phyloP scores from a whole-genome alignment of 108 stramenopile species.

The Cylindrotheca fusiformis region DNA sequence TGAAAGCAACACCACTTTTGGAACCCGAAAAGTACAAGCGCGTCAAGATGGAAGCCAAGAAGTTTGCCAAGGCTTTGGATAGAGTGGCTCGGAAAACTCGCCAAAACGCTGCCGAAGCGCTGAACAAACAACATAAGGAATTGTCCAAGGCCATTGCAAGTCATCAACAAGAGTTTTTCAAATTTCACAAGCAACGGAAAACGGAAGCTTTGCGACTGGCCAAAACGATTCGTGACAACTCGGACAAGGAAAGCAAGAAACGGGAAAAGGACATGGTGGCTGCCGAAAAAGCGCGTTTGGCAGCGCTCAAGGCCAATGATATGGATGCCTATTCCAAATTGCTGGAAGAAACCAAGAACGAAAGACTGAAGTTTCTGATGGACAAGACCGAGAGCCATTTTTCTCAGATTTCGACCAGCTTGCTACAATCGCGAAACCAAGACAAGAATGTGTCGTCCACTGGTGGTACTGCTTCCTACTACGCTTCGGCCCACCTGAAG shows the following conservation, averaged over 20 bases:
- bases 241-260: constrained; percentile 64
- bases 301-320: constrained; percentile 81
- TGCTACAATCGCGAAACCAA: constrained; percentile 58
- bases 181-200: constrained; percentile 64
- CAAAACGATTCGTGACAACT: constrained; percentile 60
- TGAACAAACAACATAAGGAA: constrained; percentile 73
- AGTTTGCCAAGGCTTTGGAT: constrained; percentile 67
- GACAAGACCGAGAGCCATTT: constrained; percentile 84
- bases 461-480: constrained; percentile 63
- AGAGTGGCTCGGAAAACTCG: constrained; percentile 66
- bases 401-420: constrained; percentile 65
- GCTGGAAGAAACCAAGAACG: constrained; percentile 82
- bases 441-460: constrained; percentile 39
- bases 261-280: constrained; percentile 71
- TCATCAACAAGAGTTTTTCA: constrained; percentile 77
- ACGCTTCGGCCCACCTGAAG: constrained; percentile 74
- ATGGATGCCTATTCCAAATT: constrained; percentile 85
- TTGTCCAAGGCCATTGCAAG: constrained; percentile 52
- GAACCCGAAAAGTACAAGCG: constrained; percentile 64
- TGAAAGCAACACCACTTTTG: constrained; percentile 35
- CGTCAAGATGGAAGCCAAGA: constrained; percentile 76
- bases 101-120: constrained; percentile 56
- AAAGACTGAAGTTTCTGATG: constrained; percentile 77
- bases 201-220: constrained; percentile 55
- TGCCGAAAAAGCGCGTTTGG: constrained; percentile 76